Base-by-base conservation (phyloP, 164 flowering plant species). In the Saururus chinensis region DNA sequence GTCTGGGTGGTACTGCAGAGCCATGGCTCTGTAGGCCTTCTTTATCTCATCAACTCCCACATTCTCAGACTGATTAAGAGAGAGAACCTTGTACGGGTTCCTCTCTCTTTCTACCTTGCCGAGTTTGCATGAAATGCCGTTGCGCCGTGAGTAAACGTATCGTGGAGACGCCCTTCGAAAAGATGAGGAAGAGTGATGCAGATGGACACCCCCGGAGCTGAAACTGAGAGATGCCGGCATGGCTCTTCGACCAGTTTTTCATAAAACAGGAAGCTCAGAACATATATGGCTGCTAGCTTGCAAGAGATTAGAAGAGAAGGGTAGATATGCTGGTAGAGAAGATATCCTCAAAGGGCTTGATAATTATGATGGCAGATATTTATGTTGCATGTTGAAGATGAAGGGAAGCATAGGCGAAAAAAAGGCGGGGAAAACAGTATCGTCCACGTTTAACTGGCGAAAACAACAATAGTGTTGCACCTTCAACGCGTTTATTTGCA, bases 1-100 rank as follows among this genome's bases (percentile, higher is more conserved):
- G 64, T 76, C 80, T 21, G 77, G 79, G 56, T 76, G 79, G 40
- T 60, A 70, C 30, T 57, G 61, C 42, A 65, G 76, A 51, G 73
- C 73, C 74, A 69, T 68, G 26, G 40, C 19, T 51, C 72, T 68
- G 40, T 76, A 76, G 23, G 74, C 76, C 37, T 48, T 73, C 70
- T 68, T 76, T 56, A 76, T 70, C 14, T 73, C 74, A 45, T 62
- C 67, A 21, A 62, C 23, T 11, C 76, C 56, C 24, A 48, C 67
- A 35, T 63, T 65, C 13, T 73, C 65, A 1, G 59, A 41, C 16
- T 58, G 20, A 19, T 59, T 40, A 41, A 71, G 67, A 58, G 67
- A 71, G 26, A 71, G 67, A 59, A 71, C 57, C 60, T 62, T 59
- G 20, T 56, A 64, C 13, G 56, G 40, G 56, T 60, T 40, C 59